Evolutionary conservation across 192 early-diverging fungal species (phyloP).

Genomic region (Gigaspora rosea): DNA sequence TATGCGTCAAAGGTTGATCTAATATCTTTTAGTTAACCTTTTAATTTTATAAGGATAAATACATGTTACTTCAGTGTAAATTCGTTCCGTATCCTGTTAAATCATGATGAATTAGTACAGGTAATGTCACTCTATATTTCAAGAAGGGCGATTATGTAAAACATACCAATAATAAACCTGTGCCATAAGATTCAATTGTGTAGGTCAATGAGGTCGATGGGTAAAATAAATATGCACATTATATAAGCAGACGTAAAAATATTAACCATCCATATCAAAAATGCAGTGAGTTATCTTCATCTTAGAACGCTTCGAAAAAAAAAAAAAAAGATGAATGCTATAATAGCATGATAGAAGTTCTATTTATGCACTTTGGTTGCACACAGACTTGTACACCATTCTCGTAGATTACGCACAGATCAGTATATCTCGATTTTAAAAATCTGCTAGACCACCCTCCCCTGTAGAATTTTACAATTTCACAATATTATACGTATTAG

Average conservation of each 20-base stretch:
- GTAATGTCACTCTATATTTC: not conserved
- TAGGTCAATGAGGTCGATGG: not conserved
- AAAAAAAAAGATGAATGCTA: too few species aligned
- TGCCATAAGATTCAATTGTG: not conserved
- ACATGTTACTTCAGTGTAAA: not conserved
- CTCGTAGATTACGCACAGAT: too few species aligned
- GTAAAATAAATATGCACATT: not conserved
- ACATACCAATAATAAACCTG: not conserved
- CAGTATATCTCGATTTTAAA: too few species aligned
- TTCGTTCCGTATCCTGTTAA: not conserved
- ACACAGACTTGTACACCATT: too few species aligned
- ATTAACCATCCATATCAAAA: constrained; percentile 22
- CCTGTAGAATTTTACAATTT: too few species aligned
- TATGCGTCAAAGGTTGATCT: too few species aligned
- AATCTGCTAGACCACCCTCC: too few species aligned
- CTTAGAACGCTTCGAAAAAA: too few species aligned
- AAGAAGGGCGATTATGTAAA: not conserved
- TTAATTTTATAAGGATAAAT: not conserved
- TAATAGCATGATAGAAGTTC: too few species aligned
- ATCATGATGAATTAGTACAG: not conserved
- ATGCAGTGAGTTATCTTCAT: constrained; percentile 7
- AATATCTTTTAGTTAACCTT: not conserved
- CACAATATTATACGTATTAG: too few species aligned
- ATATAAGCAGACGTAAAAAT: not conserved
- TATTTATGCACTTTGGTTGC: too few species aligned